These are phyloP conservation scores for Diaporthe citriasiana DNA, from an alignment of 2,329 filamentous ascomycete genomes.

Conservation along the genomic window DNA sequence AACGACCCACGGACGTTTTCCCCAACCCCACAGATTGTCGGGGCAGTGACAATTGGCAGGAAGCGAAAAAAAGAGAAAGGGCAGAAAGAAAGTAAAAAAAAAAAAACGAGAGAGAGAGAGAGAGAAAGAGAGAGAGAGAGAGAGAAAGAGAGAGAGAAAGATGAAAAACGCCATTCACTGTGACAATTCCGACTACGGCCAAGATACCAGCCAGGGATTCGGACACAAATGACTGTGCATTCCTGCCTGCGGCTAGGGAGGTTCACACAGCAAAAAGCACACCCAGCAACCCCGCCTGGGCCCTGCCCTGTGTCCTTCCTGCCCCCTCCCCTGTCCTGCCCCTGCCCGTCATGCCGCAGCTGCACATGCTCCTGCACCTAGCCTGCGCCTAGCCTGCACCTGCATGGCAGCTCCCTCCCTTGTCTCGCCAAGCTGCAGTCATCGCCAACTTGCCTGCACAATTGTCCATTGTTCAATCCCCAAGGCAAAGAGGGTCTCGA, in stretches of 20 bases:
- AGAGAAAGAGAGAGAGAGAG: neutral
- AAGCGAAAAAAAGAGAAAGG: neutral
- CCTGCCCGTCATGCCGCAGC: slow-evolving; percentile 20
- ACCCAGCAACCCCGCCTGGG: neutral
- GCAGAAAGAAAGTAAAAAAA: neutral
- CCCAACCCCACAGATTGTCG: neutral
- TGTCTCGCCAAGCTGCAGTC: slow-evolving; percentile 33
- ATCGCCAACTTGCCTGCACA: slow-evolving; percentile 14
- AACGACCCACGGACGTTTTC: slow-evolving; percentile 20
- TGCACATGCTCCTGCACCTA: slow-evolving; percentile 30
- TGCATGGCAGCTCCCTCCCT: slow-evolving; percentile 32
- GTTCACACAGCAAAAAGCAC: neutral
- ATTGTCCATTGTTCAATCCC: slow-evolving; percentile 32
- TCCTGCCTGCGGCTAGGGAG: slow-evolving; percentile 14
- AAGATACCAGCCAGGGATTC: neutral
- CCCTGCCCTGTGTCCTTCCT: neutral
- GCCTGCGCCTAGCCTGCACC: slow-evolving; percentile 27
- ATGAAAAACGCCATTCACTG: neutral
- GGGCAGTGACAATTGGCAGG: neutral
- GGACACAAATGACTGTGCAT: slow-evolving; percentile 1
- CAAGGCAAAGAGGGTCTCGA: slow-evolving; percentile 1
- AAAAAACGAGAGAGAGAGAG: too few relatives aligned
- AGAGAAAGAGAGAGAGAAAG: neutral
- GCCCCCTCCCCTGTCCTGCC: neutral
- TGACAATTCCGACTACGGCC: neutral